Conservation (phyloP, 2,329 filamentous ascomycete species). For the Trichoderma aggressivum region DNA sequence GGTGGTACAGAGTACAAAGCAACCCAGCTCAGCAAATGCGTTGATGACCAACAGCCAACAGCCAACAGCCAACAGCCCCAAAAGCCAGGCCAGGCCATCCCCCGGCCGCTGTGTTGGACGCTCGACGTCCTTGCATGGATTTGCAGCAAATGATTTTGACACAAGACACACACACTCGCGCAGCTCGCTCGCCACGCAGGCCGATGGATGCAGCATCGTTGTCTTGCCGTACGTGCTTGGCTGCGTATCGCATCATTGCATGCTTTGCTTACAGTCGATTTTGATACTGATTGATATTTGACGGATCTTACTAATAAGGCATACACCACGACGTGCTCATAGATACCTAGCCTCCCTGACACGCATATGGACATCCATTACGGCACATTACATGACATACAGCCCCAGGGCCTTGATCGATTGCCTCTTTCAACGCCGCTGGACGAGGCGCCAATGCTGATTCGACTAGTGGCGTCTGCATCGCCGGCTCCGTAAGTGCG, state of each 20-base stretch:
- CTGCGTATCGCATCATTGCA: not conserved
- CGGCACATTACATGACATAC: not conserved
- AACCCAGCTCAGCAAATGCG: not conserved
- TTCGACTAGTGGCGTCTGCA: slow-evolving; percentile 9
- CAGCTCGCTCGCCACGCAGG: not conserved
- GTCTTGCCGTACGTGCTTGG: not conserved
- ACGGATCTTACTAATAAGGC: not conserved
- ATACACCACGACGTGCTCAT: not conserved
- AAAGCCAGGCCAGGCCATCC: not conserved
- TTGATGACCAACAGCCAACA: slow-evolving; percentile 12
- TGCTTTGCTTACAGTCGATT: not conserved
- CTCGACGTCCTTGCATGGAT: slow-evolving; percentile 11
- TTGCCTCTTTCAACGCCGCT: slow-evolving; percentile 4
- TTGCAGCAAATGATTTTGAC: not conserved
- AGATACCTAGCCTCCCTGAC: not conserved
- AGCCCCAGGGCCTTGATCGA: not conserved
- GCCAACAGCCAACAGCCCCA: slow-evolving; percentile 6
- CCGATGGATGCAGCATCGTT: not conserved
- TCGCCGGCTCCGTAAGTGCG: not conserved
- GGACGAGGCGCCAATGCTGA: not conserved
- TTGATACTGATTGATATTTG: not conserved
- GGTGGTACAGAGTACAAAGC: not conserved
- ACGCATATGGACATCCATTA: not conserved
- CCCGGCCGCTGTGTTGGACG: slow-evolving; percentile 9
- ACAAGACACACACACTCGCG: not conserved